Conservation (phyloP, 1,139 yeast species). For the Geotrichum fermentans region DNA sequence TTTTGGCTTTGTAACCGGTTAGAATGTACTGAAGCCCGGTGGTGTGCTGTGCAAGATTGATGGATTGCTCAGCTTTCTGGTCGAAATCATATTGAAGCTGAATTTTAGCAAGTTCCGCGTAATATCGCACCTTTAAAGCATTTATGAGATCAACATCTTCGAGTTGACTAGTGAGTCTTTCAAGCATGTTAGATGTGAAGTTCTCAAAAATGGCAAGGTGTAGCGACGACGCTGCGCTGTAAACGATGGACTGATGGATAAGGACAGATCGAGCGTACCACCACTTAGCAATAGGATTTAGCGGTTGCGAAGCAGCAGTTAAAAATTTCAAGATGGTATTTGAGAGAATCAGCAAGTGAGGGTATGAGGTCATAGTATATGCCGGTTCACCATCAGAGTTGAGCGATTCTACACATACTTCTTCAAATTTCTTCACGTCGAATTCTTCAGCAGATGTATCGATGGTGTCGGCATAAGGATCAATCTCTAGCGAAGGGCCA, state of each 20-base stretch:
- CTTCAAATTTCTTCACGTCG: conserved; percentile 19
- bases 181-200: conserved; percentile 27
- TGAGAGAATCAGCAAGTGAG: conserved; percentile 34
- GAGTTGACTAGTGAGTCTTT: conserved; percentile 22
- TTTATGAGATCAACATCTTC: conserved; percentile 26
- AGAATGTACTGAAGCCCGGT: conserved; percentile 62
- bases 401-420: conserved; percentile 23
- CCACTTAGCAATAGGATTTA: conserved; percentile 27
- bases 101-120: conserved; percentile 57
- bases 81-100: conserved; percentile 56
- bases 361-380: conserved; percentile 33
- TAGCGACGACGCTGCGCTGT: conserved; percentile 30
- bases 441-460: conserved; percentile 20
- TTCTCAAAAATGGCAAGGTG: conserved; percentile 31
- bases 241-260: conserved; percentile 37
- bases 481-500: conserved; percentile 61
- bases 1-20: conserved; percentile 84
- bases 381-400: conserved; percentile 36
- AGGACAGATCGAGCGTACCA: conserved; percentile 37
- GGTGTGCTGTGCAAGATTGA: conserved; percentile 47
- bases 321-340: conserved; percentile 24
- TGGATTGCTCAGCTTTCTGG: conserved; percentile 54
- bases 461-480: conserved; percentile 27
- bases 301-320: conserved; percentile 5
- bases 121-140: conserved; percentile 36